Conservation (phyloP, 73 alveolate species). For the Urostyla sp. region DNA sequence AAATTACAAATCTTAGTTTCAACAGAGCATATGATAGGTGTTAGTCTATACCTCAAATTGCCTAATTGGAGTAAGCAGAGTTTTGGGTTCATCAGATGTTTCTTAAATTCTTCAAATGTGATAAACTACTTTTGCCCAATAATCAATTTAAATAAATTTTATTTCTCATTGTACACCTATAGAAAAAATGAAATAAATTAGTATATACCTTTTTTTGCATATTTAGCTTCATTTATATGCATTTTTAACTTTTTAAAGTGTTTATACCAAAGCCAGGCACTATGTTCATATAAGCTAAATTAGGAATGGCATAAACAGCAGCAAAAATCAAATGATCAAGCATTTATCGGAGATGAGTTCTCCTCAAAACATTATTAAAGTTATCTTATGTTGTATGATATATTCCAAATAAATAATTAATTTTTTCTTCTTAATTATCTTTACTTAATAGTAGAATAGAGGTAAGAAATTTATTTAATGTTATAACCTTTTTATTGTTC, state of each 20-base stretch:
- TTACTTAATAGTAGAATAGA: slow-evolving; percentile 4
- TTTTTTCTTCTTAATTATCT: background rate
- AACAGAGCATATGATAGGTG: slow-evolving; percentile 8
- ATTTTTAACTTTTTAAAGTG: slow-evolving; percentile 5
- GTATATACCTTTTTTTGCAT: slow-evolving; percentile 38
- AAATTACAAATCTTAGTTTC: slow-evolving; percentile 16
- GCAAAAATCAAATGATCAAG: slow-evolving; percentile 39
- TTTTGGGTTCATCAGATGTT: background rate
- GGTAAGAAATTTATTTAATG: slow-evolving; percentile 5
- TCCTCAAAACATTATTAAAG: background rate
- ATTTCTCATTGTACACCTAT: slow-evolving; percentile 47
- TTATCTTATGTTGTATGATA: background rate
- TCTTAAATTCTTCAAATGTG: slow-evolving; percentile 16
- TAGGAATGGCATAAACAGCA: slow-evolving; percentile 39
- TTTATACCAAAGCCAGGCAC: slow-evolving; percentile 19
- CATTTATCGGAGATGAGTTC: slow-evolving; percentile 22
- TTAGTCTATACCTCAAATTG: slow-evolving; percentile 1
- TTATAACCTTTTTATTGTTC: slow-evolving; percentile 14
- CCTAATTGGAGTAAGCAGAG: no score
- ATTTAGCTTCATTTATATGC: slow-evolving; percentile 22
- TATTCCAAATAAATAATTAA: slow-evolving; percentile 27
- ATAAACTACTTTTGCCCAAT: slow-evolving; percentile 18
- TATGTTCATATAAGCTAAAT: slow-evolving; percentile 10
- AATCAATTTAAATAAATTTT: slow-evolving; percentile 14
- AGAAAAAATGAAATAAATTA: background rate